Conservation (phyloP, 305 asterid genomes). For the Rubia peregrina region DNA sequence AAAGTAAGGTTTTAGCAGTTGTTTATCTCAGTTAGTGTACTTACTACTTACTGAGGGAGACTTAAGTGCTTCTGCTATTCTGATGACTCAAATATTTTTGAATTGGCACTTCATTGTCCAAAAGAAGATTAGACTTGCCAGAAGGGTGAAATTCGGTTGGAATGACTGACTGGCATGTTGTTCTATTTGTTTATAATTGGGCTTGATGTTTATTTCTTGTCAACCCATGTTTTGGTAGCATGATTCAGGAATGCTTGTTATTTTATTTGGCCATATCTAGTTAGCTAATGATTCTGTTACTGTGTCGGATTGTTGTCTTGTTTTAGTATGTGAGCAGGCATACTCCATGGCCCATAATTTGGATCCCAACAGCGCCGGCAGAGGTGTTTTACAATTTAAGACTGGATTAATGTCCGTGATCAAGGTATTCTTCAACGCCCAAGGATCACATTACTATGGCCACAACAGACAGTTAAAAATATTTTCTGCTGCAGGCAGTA, state of each 20-base stretch:
- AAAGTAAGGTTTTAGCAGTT: not conserved
- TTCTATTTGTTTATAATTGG: not conserved
- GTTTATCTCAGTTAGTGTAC: not conserved
- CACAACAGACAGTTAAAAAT: not conserved
- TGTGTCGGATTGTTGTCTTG: slow-evolving; percentile 17
- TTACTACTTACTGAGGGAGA: not conserved
- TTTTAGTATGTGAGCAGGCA: slow-evolving; percentile 95
- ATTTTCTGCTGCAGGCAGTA: not conserved
- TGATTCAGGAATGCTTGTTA: not conserved
- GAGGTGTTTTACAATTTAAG: slow-evolving; percentile 98
- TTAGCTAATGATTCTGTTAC: not conserved
- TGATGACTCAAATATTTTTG: not conserved
- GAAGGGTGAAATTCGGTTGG: not conserved
- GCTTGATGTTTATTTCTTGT: not conserved
- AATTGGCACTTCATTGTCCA: not conserved
- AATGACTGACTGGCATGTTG: not conserved
- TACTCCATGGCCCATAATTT: slow-evolving; percentile 86
- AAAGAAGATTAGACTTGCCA: not conserved
- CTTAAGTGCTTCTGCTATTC: not conserved
- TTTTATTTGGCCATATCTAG: not conserved
- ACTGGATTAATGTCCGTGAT: slow-evolving; percentile 96
- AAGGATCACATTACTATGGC: slow-evolving; percentile 6
- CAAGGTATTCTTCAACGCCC: slow-evolving; percentile 48
- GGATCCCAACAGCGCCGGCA: slow-evolving; percentile 92
- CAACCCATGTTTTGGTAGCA: not conserved